Conservation (phyloP, 257 asterid genomes). For the Lycium ferocissimum region DNA sequence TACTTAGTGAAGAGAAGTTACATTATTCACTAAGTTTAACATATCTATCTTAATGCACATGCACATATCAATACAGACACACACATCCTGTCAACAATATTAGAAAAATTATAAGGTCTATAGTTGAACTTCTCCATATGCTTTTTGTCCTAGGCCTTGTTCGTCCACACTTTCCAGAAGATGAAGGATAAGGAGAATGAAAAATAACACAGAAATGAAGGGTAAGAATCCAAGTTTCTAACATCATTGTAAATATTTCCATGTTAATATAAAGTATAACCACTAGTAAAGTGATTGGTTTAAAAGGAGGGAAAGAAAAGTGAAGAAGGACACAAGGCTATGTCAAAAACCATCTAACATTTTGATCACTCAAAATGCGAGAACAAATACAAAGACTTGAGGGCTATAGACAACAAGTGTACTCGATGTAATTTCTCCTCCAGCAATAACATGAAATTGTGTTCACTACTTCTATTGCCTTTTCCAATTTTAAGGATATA, state of each 20-base stretch:
- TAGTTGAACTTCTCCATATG: neutral
- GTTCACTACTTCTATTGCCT: neutral
- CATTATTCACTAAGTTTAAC: neutral
- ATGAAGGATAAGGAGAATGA: neutral
- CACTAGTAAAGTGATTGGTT: neutral
- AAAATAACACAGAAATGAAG: neutral
- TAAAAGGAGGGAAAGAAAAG: neutral
- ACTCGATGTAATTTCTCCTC: neutral
- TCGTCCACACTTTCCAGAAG: neutral
- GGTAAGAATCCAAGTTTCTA: neutral
- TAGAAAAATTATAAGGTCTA: neutral
- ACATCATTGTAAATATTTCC: neutral
- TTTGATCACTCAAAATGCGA: neutral
- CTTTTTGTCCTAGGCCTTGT: neutral
- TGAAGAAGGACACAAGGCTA: neutral
- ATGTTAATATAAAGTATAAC: neutral
- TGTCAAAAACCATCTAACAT: neutral
- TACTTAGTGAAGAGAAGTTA: neutral
- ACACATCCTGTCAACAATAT: neutral
- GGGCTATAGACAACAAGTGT: neutral
- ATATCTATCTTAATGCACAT: neutral
- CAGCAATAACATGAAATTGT: neutral
- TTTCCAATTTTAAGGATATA: constrained; percentile 16
- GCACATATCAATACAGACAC: neutral
- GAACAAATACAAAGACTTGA: no score